phyloP scores from a whole-genome alignment of 2,329 filamentous ascomycete species.

The Pseudocercospora ulei region DNA sequence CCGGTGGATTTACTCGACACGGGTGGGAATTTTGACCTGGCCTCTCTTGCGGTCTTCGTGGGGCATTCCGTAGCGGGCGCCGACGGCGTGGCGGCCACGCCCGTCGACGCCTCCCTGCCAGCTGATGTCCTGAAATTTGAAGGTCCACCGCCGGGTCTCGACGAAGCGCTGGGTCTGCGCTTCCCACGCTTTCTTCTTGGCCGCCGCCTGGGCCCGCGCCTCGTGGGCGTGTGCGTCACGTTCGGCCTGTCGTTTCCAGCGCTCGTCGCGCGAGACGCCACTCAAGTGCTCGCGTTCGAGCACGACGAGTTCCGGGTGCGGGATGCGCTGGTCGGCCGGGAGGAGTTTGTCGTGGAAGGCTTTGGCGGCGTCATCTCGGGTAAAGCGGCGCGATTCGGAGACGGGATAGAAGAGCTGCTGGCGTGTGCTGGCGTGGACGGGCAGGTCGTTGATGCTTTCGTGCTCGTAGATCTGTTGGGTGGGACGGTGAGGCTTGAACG shows the following conservation, averaged over 20 bases:
- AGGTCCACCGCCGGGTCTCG: conserved; percentile 48
- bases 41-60: conserved; percentile 55
- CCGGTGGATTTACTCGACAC: conserved; percentile 48
- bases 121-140: conserved; percentile 51
- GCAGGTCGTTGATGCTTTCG: conserved; percentile 56
- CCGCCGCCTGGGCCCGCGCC: conserved; percentile 35
- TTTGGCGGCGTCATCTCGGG: conserved; percentile 54
- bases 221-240: conserved; percentile 30
- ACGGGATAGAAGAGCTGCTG: conserved; percentile 54
- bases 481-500: conserved; percentile 33
- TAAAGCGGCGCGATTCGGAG: conserved; percentile 55
- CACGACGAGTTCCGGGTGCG: conserved; percentile 51
- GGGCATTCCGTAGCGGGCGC: conserved; percentile 53
- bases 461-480: conserved; percentile 40
- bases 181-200: conserved; percentile 39
- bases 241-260: conserved; percentile 39
- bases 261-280: conserved; percentile 35
- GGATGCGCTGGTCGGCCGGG: conserved; percentile 54
- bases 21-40: conserved; percentile 53
- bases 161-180: conserved; percentile 40
- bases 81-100: conserved; percentile 46
- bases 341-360: conserved; percentile 52
- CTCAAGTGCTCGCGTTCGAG: conserved; percentile 40
- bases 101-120: conserved; percentile 49
- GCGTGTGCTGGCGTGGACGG: conserved; percentile 47